phyloP scores from a whole-genome alignment of 495 filamentous ascomycete genomes.

The Penicillium crystallinum region DNA sequence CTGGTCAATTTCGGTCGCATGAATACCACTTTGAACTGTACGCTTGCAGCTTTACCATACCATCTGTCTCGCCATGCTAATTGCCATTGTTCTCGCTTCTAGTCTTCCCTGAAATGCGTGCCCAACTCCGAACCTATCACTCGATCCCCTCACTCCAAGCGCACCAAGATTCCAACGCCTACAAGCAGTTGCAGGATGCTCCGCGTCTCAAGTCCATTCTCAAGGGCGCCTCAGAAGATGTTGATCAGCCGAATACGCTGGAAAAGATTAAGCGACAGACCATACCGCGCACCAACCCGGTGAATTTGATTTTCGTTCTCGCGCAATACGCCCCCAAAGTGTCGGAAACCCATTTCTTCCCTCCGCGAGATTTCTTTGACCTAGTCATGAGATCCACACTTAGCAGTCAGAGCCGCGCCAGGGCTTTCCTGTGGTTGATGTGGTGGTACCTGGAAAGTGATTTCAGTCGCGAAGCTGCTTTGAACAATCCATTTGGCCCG shows the following conservation, averaged over 20 bases:
- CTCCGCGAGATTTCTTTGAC: constrained; percentile 87
- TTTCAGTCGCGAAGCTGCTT: constrained; percentile 74
- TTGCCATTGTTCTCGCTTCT: constrained; percentile 24
- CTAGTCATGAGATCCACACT: constrained; percentile 84
- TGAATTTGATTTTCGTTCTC: constrained; percentile 94
- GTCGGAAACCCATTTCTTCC: constrained; percentile 87
- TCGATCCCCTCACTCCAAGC: constrained; percentile 95
- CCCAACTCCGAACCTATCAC: constrained; percentile 95
- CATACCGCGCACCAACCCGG: constrained; percentile 87
- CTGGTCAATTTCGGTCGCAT: constrained; percentile 96
- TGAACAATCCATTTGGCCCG: constrained; percentile 83
- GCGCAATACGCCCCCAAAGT: constrained; percentile 86
- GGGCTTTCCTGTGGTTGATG: constrained; percentile 94
- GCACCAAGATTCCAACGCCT: constrained; percentile 88
- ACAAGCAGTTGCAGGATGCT: constrained; percentile 97
- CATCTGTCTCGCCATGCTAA: constrained; percentile 10
- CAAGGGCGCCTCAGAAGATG: constrained; percentile 93
- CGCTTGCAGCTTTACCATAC: constrained; percentile 14
- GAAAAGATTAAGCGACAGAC: constrained; percentile 66
- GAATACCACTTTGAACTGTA: constrained; percentile 99
- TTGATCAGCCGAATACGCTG: constrained; percentile 77
- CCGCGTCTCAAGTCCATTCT: constrained; percentile 94
- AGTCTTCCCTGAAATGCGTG: constrained; percentile 99
- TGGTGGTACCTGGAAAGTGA: constrained; percentile 99
- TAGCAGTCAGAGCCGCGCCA: constrained; percentile 78